phyloP scores from a whole-genome alignment of 225 moss, liverwort and hornwort species.

The Pleurozium schreberi region DNA sequence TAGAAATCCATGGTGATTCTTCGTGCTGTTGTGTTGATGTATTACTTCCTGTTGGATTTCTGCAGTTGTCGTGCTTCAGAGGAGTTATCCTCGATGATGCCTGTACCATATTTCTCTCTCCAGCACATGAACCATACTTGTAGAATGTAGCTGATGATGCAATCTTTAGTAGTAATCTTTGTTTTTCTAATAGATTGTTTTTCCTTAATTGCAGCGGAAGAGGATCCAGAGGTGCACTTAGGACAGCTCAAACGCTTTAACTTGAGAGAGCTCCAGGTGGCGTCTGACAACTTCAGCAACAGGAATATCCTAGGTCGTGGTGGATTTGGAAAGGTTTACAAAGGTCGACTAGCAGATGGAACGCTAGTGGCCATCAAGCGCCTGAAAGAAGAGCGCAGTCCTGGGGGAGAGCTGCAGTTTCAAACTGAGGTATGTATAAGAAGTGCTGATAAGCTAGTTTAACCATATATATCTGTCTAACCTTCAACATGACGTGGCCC shows the following conservation, averaged over 20 bases:
- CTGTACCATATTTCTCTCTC: neutral
- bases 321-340: conserved; percentile 95
- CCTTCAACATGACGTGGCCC: neutral
- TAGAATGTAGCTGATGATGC: neutral
- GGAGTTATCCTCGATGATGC: neutral
- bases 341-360: conserved; percentile 83
- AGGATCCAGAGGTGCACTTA: conserved; percentile 83
- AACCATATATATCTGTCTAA: neutral
- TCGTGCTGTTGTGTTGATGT: neutral
- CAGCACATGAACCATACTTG: neutral
- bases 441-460: neutral
- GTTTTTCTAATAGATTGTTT: neutral
- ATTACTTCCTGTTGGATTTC: neutral
- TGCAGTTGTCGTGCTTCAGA: neutral
- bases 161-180: neutral
- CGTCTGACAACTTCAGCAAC: conserved; percentile 86
- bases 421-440: conserved; percentile 59
- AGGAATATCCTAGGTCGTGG: conserved; percentile 84
- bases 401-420: conserved; percentile 87
- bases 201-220: conserved; percentile 50
- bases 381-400: conserved; percentile 86
- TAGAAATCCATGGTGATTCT: neutral
- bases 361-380: conserved; percentile 90
- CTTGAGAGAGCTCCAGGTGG: conserved; percentile 84
- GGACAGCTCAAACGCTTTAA: conserved; percentile 87